Evolutionary conservation across 495 filamentous ascomycete species (phyloP), one percentile per base, ranked within the genome.

Genomic region (Aspergillus indologenus): DNA sequence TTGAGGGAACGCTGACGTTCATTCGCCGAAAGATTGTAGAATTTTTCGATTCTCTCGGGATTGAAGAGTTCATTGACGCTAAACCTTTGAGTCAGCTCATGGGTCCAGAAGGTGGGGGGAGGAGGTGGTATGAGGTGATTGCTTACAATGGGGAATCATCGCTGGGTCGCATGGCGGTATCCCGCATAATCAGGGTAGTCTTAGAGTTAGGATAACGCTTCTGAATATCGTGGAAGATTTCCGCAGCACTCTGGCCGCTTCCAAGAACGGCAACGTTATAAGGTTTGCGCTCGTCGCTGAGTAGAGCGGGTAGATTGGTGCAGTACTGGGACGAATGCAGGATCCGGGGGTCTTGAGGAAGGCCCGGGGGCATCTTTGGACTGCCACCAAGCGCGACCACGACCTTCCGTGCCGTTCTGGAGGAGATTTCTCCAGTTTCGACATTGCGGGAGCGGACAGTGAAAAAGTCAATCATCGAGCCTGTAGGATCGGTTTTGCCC

Each of bases 11-110:
- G 75, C 46, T 78, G 71, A 48, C 92, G 87, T 58, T 86, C 80
- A 21, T 83, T 76, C 0, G 83, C 66, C 2, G 85, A 70, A 45
- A 86, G 84, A 51, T 79, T 71, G 74, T 85, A 96, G 63, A 96
- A 81, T 26, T 72, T 75, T 62, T 96, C 87, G 7, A 95, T 85
- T 23, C 85, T 86, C 44, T 86, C 83, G 3, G 93, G 92, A 71
- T 97, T 89, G 79, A 98, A 98, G 62, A 97, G 87, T 63, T 93
- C 92, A 71, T 98, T 98, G 56, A 98, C 91, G 64, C 92, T 96
- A 63, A 43, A 48, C 34, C 26, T 52, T 21, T 18, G 12, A 0
- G 34, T 57, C 52, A 61, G 45, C n/a, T 23, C 14, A 15, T 2
- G 20, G 5, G 8, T 17, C 7, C 17, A 56, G 19, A 9, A 56